Base-by-base conservation (phyloP, 1,139 yeast species). In the Suhomyces wounanorum region DNA sequence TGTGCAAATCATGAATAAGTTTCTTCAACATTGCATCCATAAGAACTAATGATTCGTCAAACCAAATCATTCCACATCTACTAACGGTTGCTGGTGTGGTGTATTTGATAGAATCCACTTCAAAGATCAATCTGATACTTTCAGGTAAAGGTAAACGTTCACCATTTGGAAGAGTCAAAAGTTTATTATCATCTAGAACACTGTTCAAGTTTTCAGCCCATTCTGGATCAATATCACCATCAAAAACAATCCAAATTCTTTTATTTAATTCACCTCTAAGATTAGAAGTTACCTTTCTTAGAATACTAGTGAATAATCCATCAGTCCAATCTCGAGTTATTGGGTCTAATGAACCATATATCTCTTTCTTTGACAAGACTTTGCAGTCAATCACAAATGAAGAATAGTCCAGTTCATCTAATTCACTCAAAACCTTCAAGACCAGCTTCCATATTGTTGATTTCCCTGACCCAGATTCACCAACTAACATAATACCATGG, bases 181-280 rank as follows among this genome's bases (percentile, higher is more conserved):
- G 60, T 57, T 81, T 84, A 65, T 91, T 94, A 59, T 94, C 98
- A 68, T 94, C 99, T 31, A 94, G 74, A 11, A 91, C 95, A 72
- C 96, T 87, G 67, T 94, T 94, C 57, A 94, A 72, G 54, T 88
- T 88, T 61, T 94, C 99, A 1, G 91, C 91, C 96, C 97, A 94
- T 48, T 82, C 84, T 0, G 99, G 98, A 63, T 94, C 98, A 40
- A 94, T 82, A 59, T 90, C 97, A 43, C 98, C 96, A 68, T 92
- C 97, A 64, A 94, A 89, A 0, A 92, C 78, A 54, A 94, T 79
- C 96, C 97, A 91, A 17, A 84, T 78, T 1, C 78, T 69, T 53
- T 80, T 83, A 3, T 69, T 60, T 21, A 68, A 65, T 57, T 85
- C 90, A 1, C 89, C 90, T 42, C 87, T 70, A 10, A 81, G 60